Evolutionary conservation across 192 early-diverging fungal genomes (phyloP), one percentile per base, ranked within the genome.

Genomic region (Pilobolus umbonatus): DNA sequence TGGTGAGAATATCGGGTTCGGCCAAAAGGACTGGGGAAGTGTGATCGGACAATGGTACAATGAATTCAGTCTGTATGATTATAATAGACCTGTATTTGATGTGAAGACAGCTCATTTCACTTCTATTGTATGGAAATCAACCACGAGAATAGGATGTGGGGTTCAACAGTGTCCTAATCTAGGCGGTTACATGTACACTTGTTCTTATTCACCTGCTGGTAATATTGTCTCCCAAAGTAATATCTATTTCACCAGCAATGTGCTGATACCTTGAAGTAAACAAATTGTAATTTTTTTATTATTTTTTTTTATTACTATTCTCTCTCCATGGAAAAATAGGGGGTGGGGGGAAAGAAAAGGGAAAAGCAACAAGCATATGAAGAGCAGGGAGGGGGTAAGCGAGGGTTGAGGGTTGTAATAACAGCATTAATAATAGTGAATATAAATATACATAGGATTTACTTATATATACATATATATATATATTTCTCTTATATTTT

Each of bases 1-100:
- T 39, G 74, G 74, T 34, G 77, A 79, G 60, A 79, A 76, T 58
- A 42, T 79, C 19, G 74, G 69, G 4, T 56, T 60, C 42, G 74
- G 74, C 25, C 74, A 76, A 62, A 43, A 30, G 9, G 36, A 61
- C 39, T 71, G 57, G 60, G 61, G 44, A 22, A 4, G 35, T 1
- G 65, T 59, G 5, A 60, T 79, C n/a, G 43, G 21, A 15, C 64
- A 43, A 26, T 79, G 77, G 74, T 79, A 79, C 66, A 52, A 55
- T 26, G 77, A 79, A 56, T 67, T 31, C 24, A 63, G 58, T 32
- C 4, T 52, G 7, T 79, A 79, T 52, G 54, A 74, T 43, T 79
- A 71, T 66, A 69, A 49, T 24, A 63, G 54, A 0, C 77, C 77
- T 29, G 71, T 74, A 11, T 73, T 74, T 62, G n/a, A 44, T 10